Base-by-base conservation (phyloP, 2,329 filamentous ascomycete genomes). In the Trichoderma koningii region DNA sequence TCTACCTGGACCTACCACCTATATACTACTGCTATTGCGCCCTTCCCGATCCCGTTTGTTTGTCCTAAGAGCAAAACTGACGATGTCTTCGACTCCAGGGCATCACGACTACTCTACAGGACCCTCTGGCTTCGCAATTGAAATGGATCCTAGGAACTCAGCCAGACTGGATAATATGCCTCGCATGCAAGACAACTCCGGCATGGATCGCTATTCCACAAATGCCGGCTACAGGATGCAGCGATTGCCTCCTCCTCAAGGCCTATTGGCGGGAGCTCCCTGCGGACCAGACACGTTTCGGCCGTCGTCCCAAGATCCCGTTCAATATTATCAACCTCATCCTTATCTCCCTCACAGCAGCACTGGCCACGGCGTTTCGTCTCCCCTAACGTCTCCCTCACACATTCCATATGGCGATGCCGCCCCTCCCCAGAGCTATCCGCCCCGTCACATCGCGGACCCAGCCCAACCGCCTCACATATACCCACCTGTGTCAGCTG, bases 81-180 rank as follows among this genome's bases (percentile, higher is more conserved):
- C 56, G 45, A 59, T 65, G 69, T 65, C 57, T 64, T 56, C 65
- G 62, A 30, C 62, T 55, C 41, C 66, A 65, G 63, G 64, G 68
- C 65, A 48, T 50, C 57, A 59, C 61, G 41, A 52, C 64, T 63
- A 51, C 61, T 55, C 57, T 69, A 41, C 57, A 57, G 71, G 71
- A 69, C 71, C 69, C 60, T 67, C 68, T 38, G 63, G 69, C 55
- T 61, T 68, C 38, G 52, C 69, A 53, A 67, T 70, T 45, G 52
- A 55, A 17, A 70, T 67, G 52, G 57, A 68, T 53, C 53, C 67
- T 48, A 65, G 66, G 44, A 67, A 65, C 30, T 59, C 67, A 47
- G 65, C 55, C 52, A 56, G 50, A 15, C 28, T 66, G 10, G 69
- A 71, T 64, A 65, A 68, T 63, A 73, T 74, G 70, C 67, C 71